Percentiles rank a stretch among this genome's conserved stretches.
Evolutionary conservation across 805 yeast genomes (phyloP).

Genomic region (Candida xyloterini): DNA sequence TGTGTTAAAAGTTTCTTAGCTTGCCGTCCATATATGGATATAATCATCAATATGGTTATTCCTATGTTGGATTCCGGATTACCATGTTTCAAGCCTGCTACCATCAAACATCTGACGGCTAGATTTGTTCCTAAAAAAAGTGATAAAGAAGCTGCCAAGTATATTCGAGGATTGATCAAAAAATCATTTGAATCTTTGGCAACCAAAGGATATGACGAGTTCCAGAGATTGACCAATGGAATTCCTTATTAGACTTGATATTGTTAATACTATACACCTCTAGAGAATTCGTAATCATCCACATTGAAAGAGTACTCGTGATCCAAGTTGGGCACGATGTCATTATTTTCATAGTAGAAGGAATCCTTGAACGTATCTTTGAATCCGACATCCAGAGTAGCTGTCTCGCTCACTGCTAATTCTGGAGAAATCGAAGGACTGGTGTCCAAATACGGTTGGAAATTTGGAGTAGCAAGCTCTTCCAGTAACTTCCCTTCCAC

Average conservation of each 20-base stretch:
- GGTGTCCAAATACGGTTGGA: conserved; percentile 7
- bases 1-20: conserved; percentile 91
- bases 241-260: conserved; percentile 66
- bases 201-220: conserved; percentile 95
- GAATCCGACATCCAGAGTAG: conserved; percentile 2
- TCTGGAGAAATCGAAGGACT: conserved; percentile 9
- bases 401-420: conserved; percentile 4
- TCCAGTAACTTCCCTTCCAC: conserved; percentile 8
- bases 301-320: conserved; percentile 25
- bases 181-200: conserved; percentile 83
- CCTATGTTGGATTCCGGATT: conserved; percentile 96
- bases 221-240: conserved; percentile 94
- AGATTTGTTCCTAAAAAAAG: conserved; percentile 79
- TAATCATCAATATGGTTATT: conserved; percentile 75
- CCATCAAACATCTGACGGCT: conserved; percentile 70
- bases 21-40: conserved; percentile 82
- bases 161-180: conserved; percentile 70
- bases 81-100: conserved; percentile 90
- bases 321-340: conserved; percentile 13
- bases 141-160: conserved; percentile 81
- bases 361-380: conserved; percentile 11
- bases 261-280: conserved; percentile 9
- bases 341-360: conserved; percentile 14
- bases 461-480: conserved; percentile 7
- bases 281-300: conserved; percentile 18